Conservation (phyloP, 305 asterid species). For the Rubia balearica region DNA sequence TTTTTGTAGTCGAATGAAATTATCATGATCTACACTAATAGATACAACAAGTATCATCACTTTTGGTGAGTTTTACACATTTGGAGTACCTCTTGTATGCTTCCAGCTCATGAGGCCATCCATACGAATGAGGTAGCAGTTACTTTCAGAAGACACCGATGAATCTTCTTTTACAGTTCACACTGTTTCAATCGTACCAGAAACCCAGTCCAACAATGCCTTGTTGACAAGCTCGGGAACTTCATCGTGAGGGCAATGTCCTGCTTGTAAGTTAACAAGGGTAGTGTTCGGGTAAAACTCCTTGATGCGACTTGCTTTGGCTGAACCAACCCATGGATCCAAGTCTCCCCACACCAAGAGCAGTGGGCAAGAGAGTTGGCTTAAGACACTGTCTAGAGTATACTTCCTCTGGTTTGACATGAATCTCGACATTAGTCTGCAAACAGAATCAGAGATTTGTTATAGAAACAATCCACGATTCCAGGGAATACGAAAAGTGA, state of each 20-base stretch:
- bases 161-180: constrained; percentile 30
- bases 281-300: constrained; percentile 65
- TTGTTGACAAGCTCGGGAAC: constrained; percentile 81
- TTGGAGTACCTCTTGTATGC: not conserved
- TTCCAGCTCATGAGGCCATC: not conserved
- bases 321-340: constrained; percentile 93
- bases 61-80: not conserved
- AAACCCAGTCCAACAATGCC: constrained; percentile 71
- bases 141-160: not conserved
- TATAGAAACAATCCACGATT: not conserved
- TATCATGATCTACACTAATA: not conserved
- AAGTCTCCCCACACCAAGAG: constrained; percentile 84
- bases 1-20: too few species aligned
- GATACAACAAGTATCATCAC: not conserved
- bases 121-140: not conserved
- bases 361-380: constrained; percentile 73
- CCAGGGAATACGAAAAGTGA: not conserved
- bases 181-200: constrained; percentile 36
- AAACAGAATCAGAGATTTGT: not conserved
- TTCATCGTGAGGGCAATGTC: constrained; percentile 97
- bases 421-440: constrained; percentile 73
- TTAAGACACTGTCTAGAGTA: constrained; percentile 64
- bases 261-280: constrained; percentile 69
- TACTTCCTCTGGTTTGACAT: constrained; percentile 74
- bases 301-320: constrained; percentile 71